Percentiles rank a stretch among this genome's conserved stretches.
phyloP scores from a whole-genome alignment of 768 basidiomycete genomes.

The Leucocoprinus leucothites region DNA sequence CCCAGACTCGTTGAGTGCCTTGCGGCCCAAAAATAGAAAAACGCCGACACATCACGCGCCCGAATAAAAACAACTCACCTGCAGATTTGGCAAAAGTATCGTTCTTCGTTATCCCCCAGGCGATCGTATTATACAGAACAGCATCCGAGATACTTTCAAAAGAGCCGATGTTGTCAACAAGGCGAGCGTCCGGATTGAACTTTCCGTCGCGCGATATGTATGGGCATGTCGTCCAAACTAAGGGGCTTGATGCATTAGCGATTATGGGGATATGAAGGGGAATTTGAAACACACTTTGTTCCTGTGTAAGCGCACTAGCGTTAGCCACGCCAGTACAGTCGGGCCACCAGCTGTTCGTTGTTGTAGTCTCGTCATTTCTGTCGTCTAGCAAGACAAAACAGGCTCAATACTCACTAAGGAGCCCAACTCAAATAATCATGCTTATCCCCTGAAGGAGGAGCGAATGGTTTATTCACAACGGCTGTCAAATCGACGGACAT shows the following conservation, averaged over 20 bases:
- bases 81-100: slow-evolving; percentile 39
- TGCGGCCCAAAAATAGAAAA: background rate
- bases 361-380: background rate
- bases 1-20: background rate
- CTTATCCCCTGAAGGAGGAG: slow-evolving; percentile 48
- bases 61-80: slow-evolving; percentile 23
- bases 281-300: slow-evolving; percentile 38
- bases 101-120: slow-evolving; percentile 42
- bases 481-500: slow-evolving; percentile 24
- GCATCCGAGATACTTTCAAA: slow-evolving; percentile 57
- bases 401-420: slow-evolving; percentile 48
- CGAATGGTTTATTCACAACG: slow-evolving; percentile 45
- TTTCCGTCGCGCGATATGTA: slow-evolving; percentile 56
- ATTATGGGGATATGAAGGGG: background rate
- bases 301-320: slow-evolving; percentile 49
- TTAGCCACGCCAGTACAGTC: slow-evolving; percentile 58
- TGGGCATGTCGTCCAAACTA: slow-evolving; percentile 56
- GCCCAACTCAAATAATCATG: slow-evolving; percentile 73
- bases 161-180: slow-evolving; percentile 51
- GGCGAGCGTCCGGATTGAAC: slow-evolving; percentile 62
- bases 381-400: background rate
- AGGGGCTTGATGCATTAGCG: background rate
- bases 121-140: slow-evolving; percentile 57
- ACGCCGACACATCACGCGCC: background rate
- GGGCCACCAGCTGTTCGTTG: slow-evolving; percentile 52